Evolutionary conservation across 768 basidiomycete genomes (phyloP).

Genomic region (Mycena kentingensis): DNA sequence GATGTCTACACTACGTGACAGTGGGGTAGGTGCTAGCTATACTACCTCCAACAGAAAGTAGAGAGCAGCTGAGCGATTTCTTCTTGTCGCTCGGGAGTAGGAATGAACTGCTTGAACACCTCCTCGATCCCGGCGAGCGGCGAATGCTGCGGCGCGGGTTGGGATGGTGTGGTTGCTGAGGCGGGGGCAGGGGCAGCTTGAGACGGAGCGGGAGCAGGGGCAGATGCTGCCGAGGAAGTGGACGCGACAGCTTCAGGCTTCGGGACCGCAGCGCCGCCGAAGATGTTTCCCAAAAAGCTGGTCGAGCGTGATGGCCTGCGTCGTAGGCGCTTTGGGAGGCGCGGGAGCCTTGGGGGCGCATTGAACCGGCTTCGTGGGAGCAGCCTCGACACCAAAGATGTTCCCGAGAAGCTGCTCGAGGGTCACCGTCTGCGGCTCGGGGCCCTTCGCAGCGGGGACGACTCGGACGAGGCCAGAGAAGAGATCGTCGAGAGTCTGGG

Average conservation of each 20-base stretch:
- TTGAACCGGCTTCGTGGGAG: not conserved
- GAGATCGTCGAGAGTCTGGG: not conserved
- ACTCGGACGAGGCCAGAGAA: not conserved
- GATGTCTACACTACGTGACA: no score
- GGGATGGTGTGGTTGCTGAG: not conserved
- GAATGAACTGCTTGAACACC: conserved; percentile 5
- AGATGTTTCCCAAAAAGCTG: not conserved
- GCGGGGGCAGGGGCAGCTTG: not conserved
- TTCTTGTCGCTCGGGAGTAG: not conserved
- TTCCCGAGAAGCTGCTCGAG: not conserved
- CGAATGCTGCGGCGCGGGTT: not conserved
- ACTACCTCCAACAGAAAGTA: no score
- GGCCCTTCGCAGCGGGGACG: not conserved
- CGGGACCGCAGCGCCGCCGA: not conserved
- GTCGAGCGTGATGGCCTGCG: not conserved
- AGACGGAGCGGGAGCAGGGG: not conserved
- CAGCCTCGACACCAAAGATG: not conserved
- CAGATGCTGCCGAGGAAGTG: not conserved
- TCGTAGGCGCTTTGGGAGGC: not conserved
- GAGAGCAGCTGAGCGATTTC: conserved; percentile 16
- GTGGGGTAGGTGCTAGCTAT: no score
- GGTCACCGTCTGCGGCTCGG: not conserved
- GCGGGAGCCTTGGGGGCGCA: not conserved
- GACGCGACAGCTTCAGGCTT: not conserved
- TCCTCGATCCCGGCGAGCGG: not conserved